Evolutionary conservation across 108 stramenopile species (phyloP), one percentile per base, ranked within the genome.

Genomic region (Nitzschia inconspicua): DNA sequence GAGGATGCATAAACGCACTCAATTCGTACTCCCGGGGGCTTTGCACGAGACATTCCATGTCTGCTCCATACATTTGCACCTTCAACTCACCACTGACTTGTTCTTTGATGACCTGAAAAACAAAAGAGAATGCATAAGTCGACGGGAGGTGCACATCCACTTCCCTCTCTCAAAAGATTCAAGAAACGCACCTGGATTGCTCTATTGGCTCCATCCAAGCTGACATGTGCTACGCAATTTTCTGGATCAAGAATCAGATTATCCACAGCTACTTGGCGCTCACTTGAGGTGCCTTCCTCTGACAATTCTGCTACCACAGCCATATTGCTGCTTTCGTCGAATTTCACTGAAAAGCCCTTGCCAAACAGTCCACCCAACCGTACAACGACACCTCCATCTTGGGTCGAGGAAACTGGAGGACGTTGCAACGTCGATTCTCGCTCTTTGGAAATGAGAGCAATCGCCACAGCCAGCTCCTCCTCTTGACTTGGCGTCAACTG

Each of bases 21-120:
- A 97, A 64, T 61, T 80, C 65, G 60, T 95, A 92, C 73, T 96
- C 94, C 13, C 69, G 68, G 26, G 51, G 76, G 36, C 84, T 83
- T 68, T 88, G 86, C 14, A 96, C 69, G 25, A 86, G 46, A 20
- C 92, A 63, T 39, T 76, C 54, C 24, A 77, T 60, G 63, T 84
- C 68, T 8, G 85, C 66, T 14, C 96, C 96, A 39, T 79, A 64
- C 74, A 75, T 75, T 50, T 75, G 74, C 4, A 68, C 43, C 50
- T 58, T 63, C 32, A 75, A 20, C 34, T 68, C 61, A 25, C 74
- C 74, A 14, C 34, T 48, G 24, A 60, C 58, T n/a, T 69, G 53
- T 57, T 86, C 84, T 25, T 56, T 69, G 41, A 84, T 47, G 5
- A 75, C 63, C 55, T 69, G 47, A 35, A 44, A 29, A 39, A 28